Conservation (phyloP, 495 filamentous ascomycete genomes). For the Aspergillus nidulans region DNA sequence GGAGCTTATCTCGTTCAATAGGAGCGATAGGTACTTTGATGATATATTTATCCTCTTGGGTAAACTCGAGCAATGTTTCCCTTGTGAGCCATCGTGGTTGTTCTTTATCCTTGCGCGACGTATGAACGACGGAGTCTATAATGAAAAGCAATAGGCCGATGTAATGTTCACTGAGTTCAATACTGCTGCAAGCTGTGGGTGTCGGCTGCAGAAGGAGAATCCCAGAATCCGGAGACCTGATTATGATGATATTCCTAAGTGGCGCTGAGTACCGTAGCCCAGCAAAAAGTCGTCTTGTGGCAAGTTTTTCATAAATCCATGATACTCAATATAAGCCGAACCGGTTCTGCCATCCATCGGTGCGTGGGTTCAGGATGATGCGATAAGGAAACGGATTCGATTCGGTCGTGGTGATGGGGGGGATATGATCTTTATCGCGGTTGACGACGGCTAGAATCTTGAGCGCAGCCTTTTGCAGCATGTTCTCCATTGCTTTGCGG, state of each 20-base stretch:
- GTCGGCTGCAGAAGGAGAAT: neutral
- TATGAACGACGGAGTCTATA: neutral
- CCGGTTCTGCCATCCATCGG: conserved; percentile 72
- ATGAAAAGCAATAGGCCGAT: conserved; percentile 4
- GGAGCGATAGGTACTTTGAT: conserved; percentile 16
- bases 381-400: conserved; percentile 93
- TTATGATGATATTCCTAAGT: conserved; percentile 1
- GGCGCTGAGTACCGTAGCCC: conserved; percentile 19
- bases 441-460: conserved; percentile 86
- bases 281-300: neutral
- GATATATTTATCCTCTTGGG: conserved; percentile 22
- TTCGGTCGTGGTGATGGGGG: conserved; percentile 90
- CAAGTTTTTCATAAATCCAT: neutral
- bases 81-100: neutral
- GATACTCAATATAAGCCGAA: conserved; percentile 66
- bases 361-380: conserved; percentile 77
- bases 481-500: conserved; percentile 79
- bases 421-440: conserved; percentile 90
- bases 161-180: conserved; percentile 6
- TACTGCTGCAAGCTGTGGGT: neutral
- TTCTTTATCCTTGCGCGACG: conserved; percentile 1
- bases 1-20: conserved; percentile 10
- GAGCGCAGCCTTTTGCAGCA: conserved; percentile 76
- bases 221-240: neutral
- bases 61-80: conserved; percentile 16